Conservation (phyloP, 2,329 filamentous ascomycete genomes). For the Clarireedia hainanense region DNA sequence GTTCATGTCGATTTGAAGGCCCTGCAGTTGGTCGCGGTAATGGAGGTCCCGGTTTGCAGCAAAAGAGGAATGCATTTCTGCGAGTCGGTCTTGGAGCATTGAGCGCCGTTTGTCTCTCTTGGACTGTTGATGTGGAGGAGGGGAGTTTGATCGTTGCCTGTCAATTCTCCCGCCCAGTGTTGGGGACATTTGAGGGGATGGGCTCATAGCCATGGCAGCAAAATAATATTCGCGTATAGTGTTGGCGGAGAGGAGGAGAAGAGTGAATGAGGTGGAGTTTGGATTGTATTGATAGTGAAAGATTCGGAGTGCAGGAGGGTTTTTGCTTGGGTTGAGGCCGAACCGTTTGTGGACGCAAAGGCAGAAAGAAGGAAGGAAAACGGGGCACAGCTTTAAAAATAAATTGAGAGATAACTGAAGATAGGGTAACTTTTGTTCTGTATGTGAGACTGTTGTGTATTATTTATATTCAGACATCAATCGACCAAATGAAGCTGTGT, state of each 20-base stretch:
- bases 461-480: too few relatives aligned
- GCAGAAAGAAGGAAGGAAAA: too few relatives aligned
- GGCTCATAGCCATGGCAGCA: slow-evolving; percentile 23
- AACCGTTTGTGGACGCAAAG: too few relatives aligned
- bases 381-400: too few relatives aligned
- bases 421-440: too few relatives aligned
- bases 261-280: not conserved
- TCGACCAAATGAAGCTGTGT: too few relatives aligned
- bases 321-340: too few relatives aligned
- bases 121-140: slow-evolving; percentile 38
- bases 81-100: slow-evolving; percentile 70
- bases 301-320: too few relatives aligned
- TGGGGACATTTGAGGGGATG: slow-evolving; percentile 26
- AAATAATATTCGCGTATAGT: not conserved
- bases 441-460: too few relatives aligned
- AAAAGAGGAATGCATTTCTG: slow-evolving; percentile 69
- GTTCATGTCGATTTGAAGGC: slow-evolving; percentile 84
- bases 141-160: slow-evolving; percentile 26
- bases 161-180: slow-evolving; percentile 22
- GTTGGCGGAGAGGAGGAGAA: not conserved
- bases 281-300: not conserved
- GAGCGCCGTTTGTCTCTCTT: slow-evolving; percentile 89
- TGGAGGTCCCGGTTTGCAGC: slow-evolving; percentile 72
- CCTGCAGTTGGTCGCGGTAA: slow-evolving; percentile 83
- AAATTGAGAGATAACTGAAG: too few relatives aligned